Conservation (phyloP, 495 filamentous ascomycete genomes). For the Penicillium steckii region DNA sequence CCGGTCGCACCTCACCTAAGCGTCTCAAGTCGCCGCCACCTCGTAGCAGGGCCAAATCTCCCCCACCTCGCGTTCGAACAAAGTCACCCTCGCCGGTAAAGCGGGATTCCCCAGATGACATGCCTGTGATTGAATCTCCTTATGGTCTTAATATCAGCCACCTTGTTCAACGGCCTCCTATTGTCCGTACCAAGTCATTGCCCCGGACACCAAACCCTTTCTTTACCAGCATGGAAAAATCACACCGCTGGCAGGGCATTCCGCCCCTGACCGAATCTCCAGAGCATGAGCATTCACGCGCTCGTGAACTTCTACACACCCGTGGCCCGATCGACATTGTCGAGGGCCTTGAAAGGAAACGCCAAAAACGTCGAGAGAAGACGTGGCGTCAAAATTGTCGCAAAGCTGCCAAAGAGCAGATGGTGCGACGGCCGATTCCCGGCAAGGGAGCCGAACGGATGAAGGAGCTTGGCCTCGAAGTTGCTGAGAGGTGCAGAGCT, state of each 20-base stretch:
- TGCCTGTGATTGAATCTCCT: constrained; percentile 20
- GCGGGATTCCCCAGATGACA: constrained; percentile 30
- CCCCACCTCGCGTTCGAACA: constrained; percentile 41
- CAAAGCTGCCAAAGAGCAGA: constrained; percentile 61
- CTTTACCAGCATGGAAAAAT: constrained; percentile 41
- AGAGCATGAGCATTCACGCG: constrained; percentile 38
- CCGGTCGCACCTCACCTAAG: constrained; percentile 67
- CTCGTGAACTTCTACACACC: constrained; percentile 50
- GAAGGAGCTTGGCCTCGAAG: constrained; percentile 86
- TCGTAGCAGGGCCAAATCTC: too few relatives aligned
- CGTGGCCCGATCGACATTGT: constrained; percentile 95
- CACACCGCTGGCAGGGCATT: constrained; percentile 38
- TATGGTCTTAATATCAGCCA: constrained; percentile 53
- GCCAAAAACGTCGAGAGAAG: constrained; percentile 86
- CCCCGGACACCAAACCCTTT: constrained; percentile 73
- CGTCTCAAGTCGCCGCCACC: constrained; percentile 55
- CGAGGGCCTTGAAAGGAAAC: constrained; percentile 91
- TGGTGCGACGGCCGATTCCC: constrained; percentile 58
- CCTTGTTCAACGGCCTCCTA: constrained; percentile 58
- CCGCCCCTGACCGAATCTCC: constrained; percentile 29
- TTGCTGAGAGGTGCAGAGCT: constrained; percentile 70
- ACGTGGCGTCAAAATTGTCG: constrained; percentile 80
- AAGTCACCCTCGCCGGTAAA: constrained; percentile 27
- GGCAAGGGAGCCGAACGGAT: constrained; percentile 92
- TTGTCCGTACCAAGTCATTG: constrained; percentile 75